Evolutionary conservation across 345 rosid genomes (phyloP), one percentile per base, ranked within the genome.

Genomic region (Geranium brycei): DNA sequence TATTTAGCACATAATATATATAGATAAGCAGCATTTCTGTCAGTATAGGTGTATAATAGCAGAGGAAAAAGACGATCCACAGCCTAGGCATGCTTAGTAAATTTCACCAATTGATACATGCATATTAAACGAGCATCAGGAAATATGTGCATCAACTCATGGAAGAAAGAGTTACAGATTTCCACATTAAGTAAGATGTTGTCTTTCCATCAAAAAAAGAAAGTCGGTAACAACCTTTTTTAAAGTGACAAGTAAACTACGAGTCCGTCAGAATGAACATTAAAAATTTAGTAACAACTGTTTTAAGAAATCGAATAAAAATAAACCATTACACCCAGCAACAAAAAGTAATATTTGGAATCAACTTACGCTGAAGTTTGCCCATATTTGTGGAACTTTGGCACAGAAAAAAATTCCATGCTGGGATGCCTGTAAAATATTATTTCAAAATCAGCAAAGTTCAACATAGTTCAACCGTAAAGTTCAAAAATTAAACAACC

Each of bases 331-430:
- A 57, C 17, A 18, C 30, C 40, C 31, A 11, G 35, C 58, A 35
- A 31, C 17, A 31, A 56, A 66, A 63, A 57, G 30, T 2, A 59
- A 16, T 13, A 23, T 31, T 51, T 30, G 57, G 14, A 60, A 62
- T 38, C 60, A 66, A 79, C 96, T 87, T 72, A 89, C 91, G 62
- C 72, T 76, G 74, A 86, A 85, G 80, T 90, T 90, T 76, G 79
- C 72, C 99, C 88, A 90, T 75, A 93, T 93, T 69, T 88, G 99
- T 19, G 99, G 99, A 57, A 93, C 86, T 80, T 91, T 81, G 40
- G 97, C 95, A 81, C 72, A 83, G 75, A 93, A 87, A 72, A 93
- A 93, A 30, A 90, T 80, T 11, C 91, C 97, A 81, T 93, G 99
- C 68, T 93, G 99, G 51, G 91, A 93, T 60, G 89, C 95, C 98